These are phyloP conservation scores for Trichoderma gracile DNA, from an alignment of 2,329 filamentous ascomycete species.

Conservation along the genomic window DNA sequence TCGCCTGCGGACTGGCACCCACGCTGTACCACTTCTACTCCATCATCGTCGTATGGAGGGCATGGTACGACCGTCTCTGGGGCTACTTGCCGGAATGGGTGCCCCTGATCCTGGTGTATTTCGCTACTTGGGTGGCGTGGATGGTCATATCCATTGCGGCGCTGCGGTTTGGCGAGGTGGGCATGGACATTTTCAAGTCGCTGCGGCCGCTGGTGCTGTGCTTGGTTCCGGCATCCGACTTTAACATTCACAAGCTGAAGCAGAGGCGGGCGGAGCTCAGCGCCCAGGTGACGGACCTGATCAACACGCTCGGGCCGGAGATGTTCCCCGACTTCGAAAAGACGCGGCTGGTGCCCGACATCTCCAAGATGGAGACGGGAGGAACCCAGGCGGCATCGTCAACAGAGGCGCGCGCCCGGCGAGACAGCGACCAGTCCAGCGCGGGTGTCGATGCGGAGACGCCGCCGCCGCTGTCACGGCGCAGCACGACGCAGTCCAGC, in stretches of 20 bases:
- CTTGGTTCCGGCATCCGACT: slow-evolving; percentile 79
- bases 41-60: slow-evolving; percentile 70
- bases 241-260: slow-evolving; percentile 78
- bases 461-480: slow-evolving; percentile 45
- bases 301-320: slow-evolving; percentile 93
- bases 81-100: slow-evolving; percentile 80
- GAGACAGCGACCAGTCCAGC: slow-evolving; percentile 54
- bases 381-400: slow-evolving; percentile 30
- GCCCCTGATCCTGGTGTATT: slow-evolving; percentile 73
- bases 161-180: slow-evolving; percentile 93
- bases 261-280: slow-evolving; percentile 72
- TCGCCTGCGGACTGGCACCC: slow-evolving; percentile 81
- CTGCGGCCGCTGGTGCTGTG: slow-evolving; percentile 83
- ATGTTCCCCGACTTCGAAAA: slow-evolving; percentile 96
- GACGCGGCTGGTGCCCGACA: slow-evolving; percentile 65
- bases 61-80: slow-evolving; percentile 77
- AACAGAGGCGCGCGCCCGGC: slow-evolving; percentile 38
- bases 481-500: slow-evolving; percentile 56
- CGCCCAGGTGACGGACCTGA: slow-evolving; percentile 80
- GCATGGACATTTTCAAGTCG: slow-evolving; percentile 98
- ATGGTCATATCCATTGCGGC: slow-evolving; percentile 88
- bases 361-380: slow-evolving; percentile 43
- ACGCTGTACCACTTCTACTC: slow-evolving; percentile 82
- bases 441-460: slow-evolving; percentile 41
- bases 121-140: slow-evolving; percentile 77